A percentile compares a stretch with the other conserved stretches of the same genome.
Evolutionary conservation across 768 basidiomycete genomes (phyloP).

Genomic region (Lactarius indigo): DNA sequence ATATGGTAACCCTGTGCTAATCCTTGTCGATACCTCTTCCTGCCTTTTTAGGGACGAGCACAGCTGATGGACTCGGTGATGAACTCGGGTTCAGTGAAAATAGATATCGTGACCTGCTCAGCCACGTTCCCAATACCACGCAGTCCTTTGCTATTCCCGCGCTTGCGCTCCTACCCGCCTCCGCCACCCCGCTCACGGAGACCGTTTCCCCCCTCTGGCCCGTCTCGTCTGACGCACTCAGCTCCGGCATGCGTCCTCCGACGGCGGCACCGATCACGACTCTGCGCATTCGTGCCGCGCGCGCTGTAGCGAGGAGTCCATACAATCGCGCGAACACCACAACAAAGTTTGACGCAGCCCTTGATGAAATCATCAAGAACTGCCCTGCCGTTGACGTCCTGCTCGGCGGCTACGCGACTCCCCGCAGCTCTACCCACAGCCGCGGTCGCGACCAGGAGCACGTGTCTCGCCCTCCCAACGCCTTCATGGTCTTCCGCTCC

Average conservation of each 20-base stretch:
- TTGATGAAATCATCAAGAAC: conserved; percentile 15
- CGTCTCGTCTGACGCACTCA: neutral
- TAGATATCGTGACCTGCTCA: conserved; percentile 7
- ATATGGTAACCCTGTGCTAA: conserved; percentile 9
- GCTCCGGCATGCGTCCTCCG: neutral
- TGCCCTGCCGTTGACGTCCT: conserved; percentile 23
- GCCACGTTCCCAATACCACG: conserved; percentile 16
- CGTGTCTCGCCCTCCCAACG: conserved; percentile 77
- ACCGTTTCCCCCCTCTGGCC: neutral
- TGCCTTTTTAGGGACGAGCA: conserved; percentile 8
- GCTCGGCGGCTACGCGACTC: conserved; percentile 28
- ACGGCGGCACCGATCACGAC: neutral
- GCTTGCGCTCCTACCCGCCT: neutral
- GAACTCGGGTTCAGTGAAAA: neutral
- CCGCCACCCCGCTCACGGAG: neutral
- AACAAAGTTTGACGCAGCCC: neutral
- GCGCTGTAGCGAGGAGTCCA: neutral
- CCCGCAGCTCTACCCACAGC: conserved; percentile 39
- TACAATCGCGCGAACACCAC: conserved; percentile 7
- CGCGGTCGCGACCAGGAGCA: conserved; percentile 44
- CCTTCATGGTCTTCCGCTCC: conserved; percentile 82
- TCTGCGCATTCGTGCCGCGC: conserved; percentile 6
- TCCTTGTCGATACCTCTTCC: neutral
- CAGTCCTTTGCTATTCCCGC: conserved; percentile 12
- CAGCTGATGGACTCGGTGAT: conserved; percentile 6